These are phyloP conservation scores for Tetracentron sinense DNA, from an alignment of 164 flowering plant genomes.

Conservation along the genomic window DNA sequence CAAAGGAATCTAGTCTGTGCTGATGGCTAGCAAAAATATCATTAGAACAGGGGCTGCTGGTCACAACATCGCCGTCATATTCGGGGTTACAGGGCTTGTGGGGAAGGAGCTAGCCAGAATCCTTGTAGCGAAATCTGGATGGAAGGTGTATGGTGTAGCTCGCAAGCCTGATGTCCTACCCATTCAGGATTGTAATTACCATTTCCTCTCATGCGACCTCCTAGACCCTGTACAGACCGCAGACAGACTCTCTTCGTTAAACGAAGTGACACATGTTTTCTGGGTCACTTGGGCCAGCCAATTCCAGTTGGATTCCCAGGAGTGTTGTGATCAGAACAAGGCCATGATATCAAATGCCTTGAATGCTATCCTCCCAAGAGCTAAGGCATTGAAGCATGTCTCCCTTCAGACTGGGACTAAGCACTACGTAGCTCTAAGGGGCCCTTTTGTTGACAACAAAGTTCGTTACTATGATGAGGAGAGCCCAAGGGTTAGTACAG, in stretches of 20 bases:
- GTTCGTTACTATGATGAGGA: conserved; percentile 45
- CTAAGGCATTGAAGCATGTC: conserved; percentile 52
- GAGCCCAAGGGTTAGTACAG: conserved; percentile 39
- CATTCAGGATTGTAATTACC: conserved; percentile 24
- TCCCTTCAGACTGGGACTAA: conserved; percentile 87
- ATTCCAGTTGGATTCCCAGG: conserved; percentile 42
- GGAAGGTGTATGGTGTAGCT: conserved; percentile 82
- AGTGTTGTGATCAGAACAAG: conserved; percentile 59
- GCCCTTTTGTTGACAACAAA: conserved; percentile 8
- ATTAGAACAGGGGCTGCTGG: not conserved
- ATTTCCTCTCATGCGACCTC: conserved; percentile 78
- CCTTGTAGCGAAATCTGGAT: conserved; percentile 29
- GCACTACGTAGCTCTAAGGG: conserved; percentile 56
- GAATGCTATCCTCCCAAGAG: conserved; percentile 46
- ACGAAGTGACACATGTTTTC: conserved; percentile 64
- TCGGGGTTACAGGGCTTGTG: conserved; percentile 82
- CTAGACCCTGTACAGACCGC: conserved; percentile 39
- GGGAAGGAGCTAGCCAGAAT: conserved; percentile 64
- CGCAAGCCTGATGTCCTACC: conserved; percentile 29
- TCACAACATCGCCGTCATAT: conserved; percentile 52
- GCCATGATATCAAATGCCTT: conserved; percentile 71
- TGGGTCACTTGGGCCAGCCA: conserved; percentile 91
- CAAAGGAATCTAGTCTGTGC: not conserved
- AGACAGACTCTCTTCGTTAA: conserved; percentile 43
- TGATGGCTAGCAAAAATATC: conserved; percentile 9